phyloP scores from a whole-genome alignment of 2,329 filamentous ascomycete genomes.

The Penicillium olsonii region DNA sequence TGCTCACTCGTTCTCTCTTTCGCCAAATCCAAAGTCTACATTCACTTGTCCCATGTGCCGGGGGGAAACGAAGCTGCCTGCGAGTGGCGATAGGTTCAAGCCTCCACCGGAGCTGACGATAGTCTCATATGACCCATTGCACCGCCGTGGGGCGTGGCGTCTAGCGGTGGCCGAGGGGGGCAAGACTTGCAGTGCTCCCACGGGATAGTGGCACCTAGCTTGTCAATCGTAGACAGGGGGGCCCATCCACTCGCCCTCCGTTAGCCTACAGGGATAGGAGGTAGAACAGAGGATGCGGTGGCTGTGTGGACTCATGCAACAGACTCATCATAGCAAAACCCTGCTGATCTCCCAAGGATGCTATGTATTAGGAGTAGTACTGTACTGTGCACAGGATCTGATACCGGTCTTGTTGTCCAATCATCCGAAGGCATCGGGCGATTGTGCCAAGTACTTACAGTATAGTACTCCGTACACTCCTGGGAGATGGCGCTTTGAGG shows the following conservation, averaged over 20 bases:
- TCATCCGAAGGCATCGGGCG: neutral
- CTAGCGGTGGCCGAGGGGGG: neutral
- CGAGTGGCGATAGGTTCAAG: conserved; percentile 12
- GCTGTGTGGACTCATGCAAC: neutral
- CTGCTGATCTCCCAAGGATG: neutral
- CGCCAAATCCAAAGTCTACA: neutral
- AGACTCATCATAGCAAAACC: neutral
- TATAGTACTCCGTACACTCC: neutral
- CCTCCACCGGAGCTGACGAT: conserved; percentile 1
- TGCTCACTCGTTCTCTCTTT: too few relatives aligned
- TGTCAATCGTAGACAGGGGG: neutral
- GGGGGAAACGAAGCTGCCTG: conserved; percentile 10
- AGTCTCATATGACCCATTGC: neutral
- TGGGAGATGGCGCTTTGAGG: too few relatives aligned
- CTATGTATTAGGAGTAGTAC: too few relatives aligned
- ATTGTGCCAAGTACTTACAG: neutral
- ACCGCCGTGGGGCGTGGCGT: conserved; percentile 18
- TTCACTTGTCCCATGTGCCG: neutral
- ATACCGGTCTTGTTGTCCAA: neutral
- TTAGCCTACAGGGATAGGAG: neutral
- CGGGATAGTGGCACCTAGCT: neutral
- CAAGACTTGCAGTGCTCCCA: neutral
- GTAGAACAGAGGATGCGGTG: neutral
- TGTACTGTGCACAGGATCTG: too few relatives aligned
- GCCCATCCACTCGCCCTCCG: neutral